Percentiles rank a stretch among this genome's conserved stretches.
Conservation (phyloP, 2,329 filamentous ascomycete genomes). For the Paecilomyces dactylethromorphus region DNA sequence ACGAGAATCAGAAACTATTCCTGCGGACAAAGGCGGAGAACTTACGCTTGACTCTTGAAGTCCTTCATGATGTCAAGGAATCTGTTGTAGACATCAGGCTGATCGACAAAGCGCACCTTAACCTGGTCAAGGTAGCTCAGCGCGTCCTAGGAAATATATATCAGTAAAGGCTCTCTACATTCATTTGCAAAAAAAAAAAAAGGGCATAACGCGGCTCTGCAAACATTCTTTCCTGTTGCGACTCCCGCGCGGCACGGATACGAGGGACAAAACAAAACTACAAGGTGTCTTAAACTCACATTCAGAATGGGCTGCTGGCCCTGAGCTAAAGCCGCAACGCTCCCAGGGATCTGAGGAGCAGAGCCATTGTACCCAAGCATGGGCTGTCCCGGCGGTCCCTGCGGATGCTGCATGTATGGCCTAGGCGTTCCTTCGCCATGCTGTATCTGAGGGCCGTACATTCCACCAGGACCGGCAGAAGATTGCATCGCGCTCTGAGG, state of each 20-base stretch:
- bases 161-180: not conserved
- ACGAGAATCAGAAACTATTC: constrained; percentile 9
- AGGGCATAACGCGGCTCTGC: not conserved
- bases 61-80: constrained; percentile 99
- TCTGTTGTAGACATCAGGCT: constrained; percentile 93
- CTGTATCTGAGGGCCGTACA: constrained; percentile 65
- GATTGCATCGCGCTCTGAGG: constrained; percentile 51
- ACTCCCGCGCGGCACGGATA: not conserved
- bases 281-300: constrained; percentile 35
- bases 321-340: constrained; percentile 59
- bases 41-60: constrained; percentile 93
- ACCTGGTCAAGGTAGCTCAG: constrained; percentile 97
- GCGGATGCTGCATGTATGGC: constrained; percentile 57
- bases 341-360: constrained; percentile 39
- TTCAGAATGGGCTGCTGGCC: constrained; percentile 78
- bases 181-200: not conserved
- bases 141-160: constrained; percentile 58
- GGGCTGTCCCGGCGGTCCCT: constrained; percentile 46
- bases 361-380: constrained; percentile 44
- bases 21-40: constrained; percentile 20
- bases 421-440: constrained; percentile 48
- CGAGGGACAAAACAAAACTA: not conserved
- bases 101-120: constrained; percentile 94
- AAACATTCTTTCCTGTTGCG: not conserved
- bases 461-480: constrained; percentile 53